Evolutionary conservation across 2,329 filamentous ascomycete genomes (phyloP).

Genomic region (Leptographium flavum): DNA sequence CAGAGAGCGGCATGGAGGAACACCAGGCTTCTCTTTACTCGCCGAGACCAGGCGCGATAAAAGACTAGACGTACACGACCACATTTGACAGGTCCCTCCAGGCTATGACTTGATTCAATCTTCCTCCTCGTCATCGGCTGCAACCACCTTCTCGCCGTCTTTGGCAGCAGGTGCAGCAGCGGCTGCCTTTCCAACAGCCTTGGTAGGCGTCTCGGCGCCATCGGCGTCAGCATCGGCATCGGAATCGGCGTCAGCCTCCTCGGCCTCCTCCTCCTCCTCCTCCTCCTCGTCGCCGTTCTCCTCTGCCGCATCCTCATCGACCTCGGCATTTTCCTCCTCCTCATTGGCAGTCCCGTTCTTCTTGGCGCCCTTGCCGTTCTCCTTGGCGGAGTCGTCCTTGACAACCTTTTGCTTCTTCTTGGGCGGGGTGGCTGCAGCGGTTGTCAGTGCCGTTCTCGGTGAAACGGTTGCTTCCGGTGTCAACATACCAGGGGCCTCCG

Average conservation of each 20-base stretch:
- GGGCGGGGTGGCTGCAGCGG: slow-evolving; percentile 22
- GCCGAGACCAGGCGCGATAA: too few relatives aligned
- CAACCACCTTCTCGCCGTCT: slow-evolving; percentile 5
- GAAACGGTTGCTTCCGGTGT: too few relatives aligned
- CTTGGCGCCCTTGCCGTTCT: slow-evolving; percentile 12
- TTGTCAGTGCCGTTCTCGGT: slow-evolving; percentile 13
- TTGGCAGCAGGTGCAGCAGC: slow-evolving; percentile 5
- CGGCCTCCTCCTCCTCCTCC: slow-evolving; percentile 16
- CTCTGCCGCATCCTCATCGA: slow-evolving; percentile 14
- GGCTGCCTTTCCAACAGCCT: slow-evolving; percentile 5
- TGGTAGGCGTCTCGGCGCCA: slow-evolving; percentile 4
- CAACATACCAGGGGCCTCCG: slow-evolving; percentile 6
- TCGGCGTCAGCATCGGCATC: slow-evolving; percentile 9
- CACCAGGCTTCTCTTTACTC: too few relatives aligned
- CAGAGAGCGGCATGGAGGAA: too few relatives aligned
- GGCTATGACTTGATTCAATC: too few relatives aligned
- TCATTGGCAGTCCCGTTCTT: slow-evolving; percentile 12
- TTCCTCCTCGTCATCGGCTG: slow-evolving; percentile 10
- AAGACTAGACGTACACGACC: too few relatives aligned
- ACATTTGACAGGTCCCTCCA: too few relatives aligned
- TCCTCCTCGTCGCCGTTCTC: slow-evolving; percentile 12
- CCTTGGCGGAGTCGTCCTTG: slow-evolving; percentile 14
- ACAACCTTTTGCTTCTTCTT: slow-evolving; percentile 38
- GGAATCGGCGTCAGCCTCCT: slow-evolving; percentile 19
- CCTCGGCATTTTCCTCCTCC: slow-evolving; percentile 12